Evolutionary conservation across 345 rosid genomes (phyloP).

Genomic region (Moricandia arvensis): DNA sequence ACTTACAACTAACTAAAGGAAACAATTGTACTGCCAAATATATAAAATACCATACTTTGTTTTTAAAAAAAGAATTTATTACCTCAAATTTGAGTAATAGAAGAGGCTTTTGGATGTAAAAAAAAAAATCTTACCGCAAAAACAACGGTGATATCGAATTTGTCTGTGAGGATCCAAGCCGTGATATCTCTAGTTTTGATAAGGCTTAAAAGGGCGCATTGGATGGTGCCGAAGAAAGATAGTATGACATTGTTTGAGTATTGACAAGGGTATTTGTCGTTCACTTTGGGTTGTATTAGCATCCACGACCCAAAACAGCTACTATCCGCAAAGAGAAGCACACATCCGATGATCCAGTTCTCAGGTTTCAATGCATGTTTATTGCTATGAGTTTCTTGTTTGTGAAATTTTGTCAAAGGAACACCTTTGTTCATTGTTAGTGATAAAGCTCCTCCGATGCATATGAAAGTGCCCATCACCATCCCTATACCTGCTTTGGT

Average conservation of each 20-base stretch:
- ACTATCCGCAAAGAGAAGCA: slow-evolving; percentile 33
- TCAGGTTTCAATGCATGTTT: slow-evolving; percentile 17
- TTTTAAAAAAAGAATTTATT: no score
- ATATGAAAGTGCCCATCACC: slow-evolving; percentile 51
- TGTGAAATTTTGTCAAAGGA: slow-evolving; percentile 40
- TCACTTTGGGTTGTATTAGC: slow-evolving; percentile 37
- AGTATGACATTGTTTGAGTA: slow-evolving; percentile 34
- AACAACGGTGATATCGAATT: slow-evolving; percentile 34
- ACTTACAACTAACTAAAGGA: no score
- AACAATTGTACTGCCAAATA: not conserved
- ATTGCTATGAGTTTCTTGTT: no score
- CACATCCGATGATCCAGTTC: slow-evolving; percentile 38
- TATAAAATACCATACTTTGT: not conserved
- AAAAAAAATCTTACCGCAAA: slow-evolving; percentile 27
- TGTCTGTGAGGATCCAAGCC: slow-evolving; percentile 36
- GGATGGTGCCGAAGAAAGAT: slow-evolving; percentile 38
- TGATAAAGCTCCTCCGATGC: slow-evolving; percentile 58
- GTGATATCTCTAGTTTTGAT: slow-evolving; percentile 30
- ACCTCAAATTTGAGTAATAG: no score
- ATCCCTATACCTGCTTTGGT: slow-evolving; percentile 44
- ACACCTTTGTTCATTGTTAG: slow-evolving; percentile 53
- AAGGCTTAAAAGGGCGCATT: slow-evolving; percentile 38
- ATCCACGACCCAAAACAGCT: slow-evolving; percentile 37
- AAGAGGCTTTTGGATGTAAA: no score
- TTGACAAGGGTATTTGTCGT: slow-evolving; percentile 35